phyloP scores from a whole-genome alignment of 768 basidiomycete species.

The Leccinum imitatum region DNA sequence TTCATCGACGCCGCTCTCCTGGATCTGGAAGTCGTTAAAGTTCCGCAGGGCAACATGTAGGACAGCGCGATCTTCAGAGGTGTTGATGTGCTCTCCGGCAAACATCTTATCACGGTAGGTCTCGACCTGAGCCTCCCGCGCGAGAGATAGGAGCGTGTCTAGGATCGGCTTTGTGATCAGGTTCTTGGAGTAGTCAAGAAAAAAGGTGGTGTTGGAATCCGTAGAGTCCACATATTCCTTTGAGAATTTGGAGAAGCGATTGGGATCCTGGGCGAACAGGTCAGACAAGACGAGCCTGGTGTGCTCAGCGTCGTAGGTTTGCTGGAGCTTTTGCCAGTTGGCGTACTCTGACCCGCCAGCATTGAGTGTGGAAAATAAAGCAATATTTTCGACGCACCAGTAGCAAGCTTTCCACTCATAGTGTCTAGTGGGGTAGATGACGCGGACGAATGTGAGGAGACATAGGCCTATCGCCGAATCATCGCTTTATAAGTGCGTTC shows the following conservation, averaged over 20 bases:
- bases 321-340: conserved; percentile 89
- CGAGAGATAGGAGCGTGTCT: conserved; percentile 72
- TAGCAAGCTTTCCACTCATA: conserved; percentile 67
- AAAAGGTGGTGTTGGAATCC: conserved; percentile 72
- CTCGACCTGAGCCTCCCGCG: conserved; percentile 85
- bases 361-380: not conserved
- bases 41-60: conserved; percentile 92
- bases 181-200: conserved; percentile 98
- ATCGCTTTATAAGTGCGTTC: not conserved
- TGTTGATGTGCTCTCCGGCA: conserved; percentile 95
- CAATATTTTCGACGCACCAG: conserved; percentile 38
- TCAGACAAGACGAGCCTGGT: conserved; percentile 82
- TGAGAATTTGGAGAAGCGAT: conserved; percentile 85
- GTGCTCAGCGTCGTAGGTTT: conserved; percentile 71
- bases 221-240: conserved; percentile 66
- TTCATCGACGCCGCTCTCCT: conserved; percentile 79
- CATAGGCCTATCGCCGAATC: not conserved
- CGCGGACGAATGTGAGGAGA: conserved; percentile 5
- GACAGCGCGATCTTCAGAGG: conserved; percentile 95
- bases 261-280: conserved; percentile 86
- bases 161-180: conserved; percentile 86
- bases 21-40: conserved; percentile 73
- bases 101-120: conserved; percentile 90
- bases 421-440: conserved; percentile 10
- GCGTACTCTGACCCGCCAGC: conserved; percentile 62